Evolutionary conservation across 257 asterid genomes (phyloP).

Genomic region (Solanum gracilifrons): DNA sequence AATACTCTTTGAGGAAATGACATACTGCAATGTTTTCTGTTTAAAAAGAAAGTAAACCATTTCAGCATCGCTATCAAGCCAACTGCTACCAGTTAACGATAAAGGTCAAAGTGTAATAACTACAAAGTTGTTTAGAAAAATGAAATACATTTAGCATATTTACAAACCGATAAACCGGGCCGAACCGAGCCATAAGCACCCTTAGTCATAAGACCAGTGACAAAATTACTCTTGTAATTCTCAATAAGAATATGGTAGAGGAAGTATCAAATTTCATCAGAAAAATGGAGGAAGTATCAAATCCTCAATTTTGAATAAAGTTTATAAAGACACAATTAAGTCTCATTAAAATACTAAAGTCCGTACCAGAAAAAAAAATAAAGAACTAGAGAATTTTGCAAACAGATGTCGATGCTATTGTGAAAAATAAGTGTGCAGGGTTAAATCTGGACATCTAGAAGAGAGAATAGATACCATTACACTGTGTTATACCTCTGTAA

Average conservation of each 20-base stretch:
- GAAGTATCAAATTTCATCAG: background rate
- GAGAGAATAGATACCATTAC: background rate
- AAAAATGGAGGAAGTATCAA: background rate
- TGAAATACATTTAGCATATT: background rate
- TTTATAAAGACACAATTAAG: background rate
- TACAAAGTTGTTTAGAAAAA: background rate
- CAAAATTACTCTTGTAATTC: background rate
- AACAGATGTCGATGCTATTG: background rate
- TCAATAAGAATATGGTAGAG: background rate
- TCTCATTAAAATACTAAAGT: background rate
- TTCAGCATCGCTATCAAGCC: background rate
- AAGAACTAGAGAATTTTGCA: background rate
- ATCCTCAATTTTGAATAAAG: background rate
- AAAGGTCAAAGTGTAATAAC: background rate
- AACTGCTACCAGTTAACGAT: slow-evolving; percentile 3
- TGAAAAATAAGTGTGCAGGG: background rate
- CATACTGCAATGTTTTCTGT: slow-evolving; percentile 51
- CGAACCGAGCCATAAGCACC: background rate
- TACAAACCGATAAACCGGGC: background rate
- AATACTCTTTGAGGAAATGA: slow-evolving; percentile 82
- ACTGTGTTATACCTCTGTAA: slow-evolving; percentile 38
- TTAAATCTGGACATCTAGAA: background rate
- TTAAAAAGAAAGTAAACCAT: slow-evolving; percentile 6
- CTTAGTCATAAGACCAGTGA: background rate
- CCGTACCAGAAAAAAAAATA: background rate